Evolutionary conservation across 2,329 filamentous ascomycete genomes (phyloP).

Genomic region (Lachnellula arida): DNA sequence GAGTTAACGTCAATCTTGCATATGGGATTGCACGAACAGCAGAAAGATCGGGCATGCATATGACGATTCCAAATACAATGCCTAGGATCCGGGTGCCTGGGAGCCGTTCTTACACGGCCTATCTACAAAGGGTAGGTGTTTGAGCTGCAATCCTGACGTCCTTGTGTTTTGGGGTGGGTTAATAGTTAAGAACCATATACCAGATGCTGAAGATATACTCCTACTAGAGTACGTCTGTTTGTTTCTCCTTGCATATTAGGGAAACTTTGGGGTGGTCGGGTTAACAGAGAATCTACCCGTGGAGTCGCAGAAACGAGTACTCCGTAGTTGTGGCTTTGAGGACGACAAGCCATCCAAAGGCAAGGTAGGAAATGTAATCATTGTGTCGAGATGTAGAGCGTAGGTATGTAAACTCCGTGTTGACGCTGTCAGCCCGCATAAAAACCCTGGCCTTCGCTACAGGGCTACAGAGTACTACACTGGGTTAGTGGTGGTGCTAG

Average conservation of each 20-base stretch:
- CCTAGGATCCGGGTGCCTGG: too few relatives aligned
- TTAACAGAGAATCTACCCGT: conserved; percentile 3
- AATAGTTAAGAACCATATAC: too few relatives aligned
- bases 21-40: too few relatives aligned
- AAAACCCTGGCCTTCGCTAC: background rate
- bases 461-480: background rate
- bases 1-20: too few relatives aligned
- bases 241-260: background rate
- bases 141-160: background rate
- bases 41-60: too few relatives aligned
- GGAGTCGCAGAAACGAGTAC: background rate
- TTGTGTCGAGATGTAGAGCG: background rate
- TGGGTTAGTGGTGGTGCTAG: background rate
- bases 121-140: background rate
- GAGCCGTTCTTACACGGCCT: background rate
- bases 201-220: too few relatives aligned
- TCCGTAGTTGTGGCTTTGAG: background rate
- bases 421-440: conserved; percentile 5
- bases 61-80: background rate
- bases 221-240: background rate
- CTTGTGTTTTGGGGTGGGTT: too few relatives aligned
- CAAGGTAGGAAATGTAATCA: background rate
- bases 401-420: background rate
- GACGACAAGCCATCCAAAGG: conserved; percentile 1
- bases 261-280: background rate